Conservation (phyloP, 306 rosid species). For the Quercus berberidifolia region DNA sequence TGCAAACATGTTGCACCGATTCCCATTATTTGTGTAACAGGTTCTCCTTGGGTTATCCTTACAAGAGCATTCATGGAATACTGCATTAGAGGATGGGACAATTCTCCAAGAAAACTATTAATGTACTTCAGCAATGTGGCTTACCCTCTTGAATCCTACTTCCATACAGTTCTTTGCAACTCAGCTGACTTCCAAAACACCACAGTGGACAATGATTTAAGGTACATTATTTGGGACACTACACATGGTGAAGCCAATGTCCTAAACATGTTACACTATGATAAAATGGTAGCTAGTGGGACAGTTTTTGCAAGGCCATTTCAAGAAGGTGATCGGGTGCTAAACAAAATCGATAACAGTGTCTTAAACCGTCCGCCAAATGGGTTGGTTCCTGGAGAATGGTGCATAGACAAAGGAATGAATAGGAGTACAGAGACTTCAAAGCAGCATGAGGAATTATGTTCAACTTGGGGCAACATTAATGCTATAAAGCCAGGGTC, state of each 20-base stretch:
- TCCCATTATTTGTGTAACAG: slow-evolving; percentile 15
- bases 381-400: slow-evolving; percentile 51
- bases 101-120: slow-evolving; percentile 58
- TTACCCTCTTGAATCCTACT: slow-evolving; percentile 62
- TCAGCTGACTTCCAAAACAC: slow-evolving; percentile 49
- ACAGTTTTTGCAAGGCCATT: slow-evolving; percentile 67
- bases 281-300: slow-evolving; percentile 34
- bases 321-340: slow-evolving; percentile 33
- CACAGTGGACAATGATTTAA: slow-evolving; percentile 36
- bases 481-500: slow-evolving; percentile 48
- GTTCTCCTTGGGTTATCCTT: slow-evolving; percentile 69
- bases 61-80: slow-evolving; percentile 60
- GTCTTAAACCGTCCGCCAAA: slow-evolving; percentile 32
- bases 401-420: slow-evolving; percentile 42
- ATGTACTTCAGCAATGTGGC: slow-evolving; percentile 67
- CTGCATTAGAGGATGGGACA: slow-evolving; percentile 69
- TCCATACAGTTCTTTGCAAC: slow-evolving; percentile 71
- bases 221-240: slow-evolving; percentile 45
- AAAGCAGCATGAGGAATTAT: slow-evolving; percentile 23
- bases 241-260: slow-evolving; percentile 36
- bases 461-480: slow-evolving; percentile 32
- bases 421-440: slow-evolving; percentile 15
- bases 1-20: not conserved
- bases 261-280: slow-evolving; percentile 47
- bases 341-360: slow-evolving; percentile 47